Percentiles rank a stretch among this genome's conserved stretches.
These are phyloP conservation scores for Hypomyces perniciosus DNA, from an alignment of 2,329 filamentous ascomycete genomes.

Conservation along the genomic window DNA sequence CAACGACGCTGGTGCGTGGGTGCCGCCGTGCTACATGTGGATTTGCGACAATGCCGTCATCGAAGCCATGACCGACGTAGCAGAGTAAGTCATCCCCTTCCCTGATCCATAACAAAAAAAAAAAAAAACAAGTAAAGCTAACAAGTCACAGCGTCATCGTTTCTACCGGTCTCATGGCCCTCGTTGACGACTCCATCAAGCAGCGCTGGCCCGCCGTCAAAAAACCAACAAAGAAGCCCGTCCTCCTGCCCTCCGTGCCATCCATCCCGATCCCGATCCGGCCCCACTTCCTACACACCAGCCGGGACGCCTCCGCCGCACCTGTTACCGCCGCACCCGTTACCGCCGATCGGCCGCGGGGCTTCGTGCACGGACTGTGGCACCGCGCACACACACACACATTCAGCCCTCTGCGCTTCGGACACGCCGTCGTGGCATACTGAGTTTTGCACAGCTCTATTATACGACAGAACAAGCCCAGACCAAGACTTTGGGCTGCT, in stretches of 20 bases:
- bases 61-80: slow-evolving; percentile 67
- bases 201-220: slow-evolving; percentile 56
- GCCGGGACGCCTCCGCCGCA: no score
- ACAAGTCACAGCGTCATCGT: slow-evolving; percentile 64
- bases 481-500: no score
- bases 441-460: not conserved
- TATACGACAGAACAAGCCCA: not conserved
- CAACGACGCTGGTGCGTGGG: slow-evolving; percentile 74
- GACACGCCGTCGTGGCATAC: slow-evolving; percentile 12
- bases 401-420: slow-evolving; percentile 8
- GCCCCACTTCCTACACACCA: slow-evolving; percentile 1
- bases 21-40: slow-evolving; percentile 86
- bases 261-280: slow-evolving; percentile 5
- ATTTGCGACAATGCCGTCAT: slow-evolving; percentile 71
- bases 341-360: not conserved
- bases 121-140: not conserved
- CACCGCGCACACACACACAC: slow-evolving; percentile 22
- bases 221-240: slow-evolving; percentile 24
- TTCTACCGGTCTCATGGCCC: slow-evolving; percentile 78
- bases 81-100: slow-evolving; percentile 59
- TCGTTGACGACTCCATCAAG: slow-evolving; percentile 90
- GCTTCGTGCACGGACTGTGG: slow-evolving; percentile 25
- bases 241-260: not conserved
- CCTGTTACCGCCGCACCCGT: no score
- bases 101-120: not conserved